Evolutionary conservation across 2,329 filamentous ascomycete species (phyloP).

Genomic region (Rugonectria rugulosa): DNA sequence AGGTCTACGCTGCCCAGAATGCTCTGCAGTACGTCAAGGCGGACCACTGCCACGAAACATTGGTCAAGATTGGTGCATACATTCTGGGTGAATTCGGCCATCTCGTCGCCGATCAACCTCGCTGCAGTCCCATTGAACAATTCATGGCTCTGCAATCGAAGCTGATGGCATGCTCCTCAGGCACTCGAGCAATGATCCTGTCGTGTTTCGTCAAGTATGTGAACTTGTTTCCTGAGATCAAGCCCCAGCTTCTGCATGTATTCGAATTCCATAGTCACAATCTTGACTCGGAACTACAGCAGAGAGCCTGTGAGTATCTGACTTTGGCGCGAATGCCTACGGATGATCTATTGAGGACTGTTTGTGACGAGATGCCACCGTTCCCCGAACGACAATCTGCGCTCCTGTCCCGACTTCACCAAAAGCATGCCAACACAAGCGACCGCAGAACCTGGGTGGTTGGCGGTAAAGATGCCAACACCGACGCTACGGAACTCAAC

Average conservation of each 20-base stretch:
- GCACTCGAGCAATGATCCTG: slow-evolving; percentile 90
- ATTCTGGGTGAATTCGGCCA: slow-evolving; percentile 97
- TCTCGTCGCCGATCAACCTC: slow-evolving; percentile 88
- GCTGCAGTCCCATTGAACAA: slow-evolving; percentile 96
- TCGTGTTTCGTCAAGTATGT: slow-evolving; percentile 98
- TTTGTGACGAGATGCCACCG: slow-evolving; percentile 98
- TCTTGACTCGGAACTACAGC: slow-evolving; percentile 92
- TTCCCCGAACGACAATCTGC: slow-evolving; percentile 96
- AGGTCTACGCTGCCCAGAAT: slow-evolving; percentile 94
- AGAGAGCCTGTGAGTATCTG: slow-evolving; percentile 94
- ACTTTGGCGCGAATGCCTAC: slow-evolving; percentile 84
- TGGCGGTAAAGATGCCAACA: slow-evolving; percentile 94
- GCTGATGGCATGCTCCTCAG: slow-evolving; percentile 85
- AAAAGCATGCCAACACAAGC: slow-evolving; percentile 90
- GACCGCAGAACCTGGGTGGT: slow-evolving; percentile 98
- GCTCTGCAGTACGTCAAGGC: slow-evolving; percentile 91
- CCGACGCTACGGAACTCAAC: slow-evolving; percentile 78
- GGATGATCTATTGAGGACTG: slow-evolving; percentile 89
- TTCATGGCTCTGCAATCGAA: slow-evolving; percentile 92
- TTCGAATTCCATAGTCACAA: slow-evolving; percentile 95
- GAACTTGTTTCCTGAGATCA: slow-evolving; percentile 98
- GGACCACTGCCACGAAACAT: slow-evolving; percentile 93
- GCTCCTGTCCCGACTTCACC: slow-evolving; percentile 87
- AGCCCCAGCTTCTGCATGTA: slow-evolving; percentile 88
- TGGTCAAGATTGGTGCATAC: slow-evolving; percentile 98